Evolutionary conservation across 2,329 filamentous ascomycete genomes (phyloP), one percentile per base, ranked within the genome.

Genomic region (Colletotrichum shisoi): DNA sequence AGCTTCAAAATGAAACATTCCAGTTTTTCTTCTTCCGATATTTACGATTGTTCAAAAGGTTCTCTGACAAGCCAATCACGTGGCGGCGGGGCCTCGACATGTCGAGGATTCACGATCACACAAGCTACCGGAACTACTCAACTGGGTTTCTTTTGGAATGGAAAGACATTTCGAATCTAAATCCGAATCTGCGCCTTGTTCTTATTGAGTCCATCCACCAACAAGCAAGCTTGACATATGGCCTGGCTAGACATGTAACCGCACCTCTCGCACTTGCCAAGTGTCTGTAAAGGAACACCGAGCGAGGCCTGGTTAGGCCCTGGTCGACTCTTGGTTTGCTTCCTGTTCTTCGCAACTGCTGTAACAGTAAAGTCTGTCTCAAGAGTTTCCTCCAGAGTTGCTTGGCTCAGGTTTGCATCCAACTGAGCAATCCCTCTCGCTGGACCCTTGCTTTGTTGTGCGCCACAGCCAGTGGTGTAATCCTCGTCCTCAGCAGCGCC

Each of bases 171-270:
- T 65, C 15, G 19, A 37, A n/a, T 73, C 75, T 78, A 86, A 79
- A 87, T 83, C 73, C 80, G 76, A 69, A 89, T 86, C 72, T 87
- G 82, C 65, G 85, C 80, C 67, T 87, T 81, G 71, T 89, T 89
- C 79, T 95, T 97, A 76, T 99, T 99, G 54, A 99, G 78, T 0
- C 91, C 92, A 72, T 98, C 94, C 3, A 99, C 85, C 51, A 99
- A 81, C 69, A 89, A 90, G 76, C 95, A 99, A 0, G 95, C 95
- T 79, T 99, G 96, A 79, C 95, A 99, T 45, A 97, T 87, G 37
- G 87, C 86, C 78, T 99, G 95, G 73, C 94, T 97, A 2, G 95
- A 97, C 78, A 99, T 91, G 76, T 98, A 99, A 15, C 95, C 95
- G 73, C 95, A 99, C 59, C 87, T 89, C 74, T 90, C 87, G 75